A percentile compares a stretch with the other conserved stretches of the same genome.
phyloP scores from a whole-genome alignment of 176 grass and related monocot species.

The Ensete ventricosum region DNA sequence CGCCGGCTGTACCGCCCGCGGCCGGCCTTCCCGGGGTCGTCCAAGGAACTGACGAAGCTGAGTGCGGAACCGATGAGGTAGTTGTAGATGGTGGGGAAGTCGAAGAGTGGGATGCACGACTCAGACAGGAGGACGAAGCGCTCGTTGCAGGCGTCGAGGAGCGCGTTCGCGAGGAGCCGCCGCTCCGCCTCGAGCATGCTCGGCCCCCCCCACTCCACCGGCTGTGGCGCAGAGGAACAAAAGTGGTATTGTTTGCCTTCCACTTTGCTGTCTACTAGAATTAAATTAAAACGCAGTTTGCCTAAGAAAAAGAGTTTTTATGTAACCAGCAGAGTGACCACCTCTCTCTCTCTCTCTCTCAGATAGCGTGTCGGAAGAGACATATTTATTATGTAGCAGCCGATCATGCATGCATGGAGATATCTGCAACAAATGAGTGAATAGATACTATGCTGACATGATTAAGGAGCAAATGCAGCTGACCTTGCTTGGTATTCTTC shows the following conservation, averaged over 20 bases:
- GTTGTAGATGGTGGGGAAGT: conserved; percentile 20
- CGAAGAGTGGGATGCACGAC: conserved; percentile 37
- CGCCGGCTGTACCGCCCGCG: conserved; percentile 10
- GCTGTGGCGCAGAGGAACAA: background rate
- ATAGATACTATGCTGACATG: no score
- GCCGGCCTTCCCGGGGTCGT: conserved; percentile 19
- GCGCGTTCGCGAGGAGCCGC: conserved; percentile 33
- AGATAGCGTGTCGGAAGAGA: no score
- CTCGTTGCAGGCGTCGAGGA: conserved; percentile 29
- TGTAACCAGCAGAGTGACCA: no score
- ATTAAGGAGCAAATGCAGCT: background rate
- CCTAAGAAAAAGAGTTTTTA: no score
- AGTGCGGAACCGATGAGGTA: conserved; percentile 18
- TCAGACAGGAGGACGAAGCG: conserved; percentile 33
- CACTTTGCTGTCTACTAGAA: no score
- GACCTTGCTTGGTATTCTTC: conserved; percentile 30
- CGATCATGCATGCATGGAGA: no score
- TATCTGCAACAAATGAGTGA: no score
- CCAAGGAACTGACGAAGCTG: conserved; percentile 35
- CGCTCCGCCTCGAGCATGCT: conserved; percentile 39
- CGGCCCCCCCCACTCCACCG: conserved; percentile 21
- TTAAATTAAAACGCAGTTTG: no score
- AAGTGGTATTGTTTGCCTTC: no score
- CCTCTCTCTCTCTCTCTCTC: no score
- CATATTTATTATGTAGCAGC: no score